Base-by-base conservation (phyloP, 139 green algal species). In the Ulvella scutata region DNA sequence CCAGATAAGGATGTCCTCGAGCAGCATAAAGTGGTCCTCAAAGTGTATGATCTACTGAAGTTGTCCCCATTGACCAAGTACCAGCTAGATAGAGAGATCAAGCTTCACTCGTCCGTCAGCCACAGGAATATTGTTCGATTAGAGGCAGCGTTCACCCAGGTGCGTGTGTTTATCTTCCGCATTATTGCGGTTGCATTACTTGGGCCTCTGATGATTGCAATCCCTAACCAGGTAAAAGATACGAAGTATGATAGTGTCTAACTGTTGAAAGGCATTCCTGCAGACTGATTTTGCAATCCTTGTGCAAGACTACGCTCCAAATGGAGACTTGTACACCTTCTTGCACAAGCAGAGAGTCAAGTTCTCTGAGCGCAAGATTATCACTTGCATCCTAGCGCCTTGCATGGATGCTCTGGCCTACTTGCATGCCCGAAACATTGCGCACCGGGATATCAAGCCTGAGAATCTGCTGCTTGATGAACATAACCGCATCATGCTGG, bases 391-490 rank as follows among this genome's bases (percentile, higher is more conserved):
- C 13, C 67, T 89, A 38, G 26, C 40, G 62, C 85, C 85, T 9
- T 89, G 87, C 74, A 74, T 89, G 40, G 80, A 61, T 13, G 84
- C 86, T 2, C 78, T 90, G 21, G 75, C 82, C 4, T 87, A 90
- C 79, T 78, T 90, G 35, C 86, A 90, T 67, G 39, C 33, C 31
- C 73, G 72, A 43, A 82, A 84, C 76, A 88, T 92, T 37, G 85
- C 90, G 39, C 87, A 92, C 76, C 62, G 86, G 6, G 87, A 92
- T 61, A 88, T 92, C 73, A 2, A 81, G 72, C 77, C 77, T 21
- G 72, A 77, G 77, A 81, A 77, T 60, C 60, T 81, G n/a, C 38
- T 81, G 38, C 75, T 43, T 37, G 72, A 62, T 26, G 62, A 62
- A 28, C 26, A 80, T 26, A 79, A 79, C 61, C 44, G 67, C n/a